phyloP scores from a whole-genome alignment of 2,329 filamentous ascomycete genomes.

The Trichoderma sp. region DNA sequence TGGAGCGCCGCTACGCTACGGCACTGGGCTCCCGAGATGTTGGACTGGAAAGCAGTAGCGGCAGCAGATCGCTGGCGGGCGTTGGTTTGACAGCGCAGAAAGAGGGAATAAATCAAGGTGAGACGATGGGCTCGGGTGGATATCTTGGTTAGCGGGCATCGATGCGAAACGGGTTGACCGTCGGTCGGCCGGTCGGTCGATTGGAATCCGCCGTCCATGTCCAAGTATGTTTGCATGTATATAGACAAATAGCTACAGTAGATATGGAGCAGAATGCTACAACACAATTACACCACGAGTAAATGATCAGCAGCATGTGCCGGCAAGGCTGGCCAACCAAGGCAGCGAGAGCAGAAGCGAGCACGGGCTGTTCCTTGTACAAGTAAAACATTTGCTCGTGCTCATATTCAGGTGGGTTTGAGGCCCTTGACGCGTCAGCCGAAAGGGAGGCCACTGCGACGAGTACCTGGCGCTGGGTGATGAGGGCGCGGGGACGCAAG shows the following conservation, averaged over 20 bases:
- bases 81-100: not conserved
- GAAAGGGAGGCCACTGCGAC: not conserved
- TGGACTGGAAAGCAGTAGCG: not conserved
- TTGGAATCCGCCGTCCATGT: not conserved
- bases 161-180: constrained; percentile 12
- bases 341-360: not conserved
- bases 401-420: not conserved
- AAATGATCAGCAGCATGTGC: constrained; percentile 19
- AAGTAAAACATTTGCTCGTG: not conserved
- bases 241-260: not conserved
- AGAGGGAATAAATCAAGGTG: not conserved
- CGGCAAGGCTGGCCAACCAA: constrained; percentile 14
- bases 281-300: not conserved
- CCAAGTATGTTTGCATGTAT: not conserved
- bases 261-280: not conserved
- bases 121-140: constrained; percentile 6
- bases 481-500: not conserved
- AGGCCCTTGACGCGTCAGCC: constrained; percentile 16
- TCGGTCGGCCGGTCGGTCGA: not conserved
- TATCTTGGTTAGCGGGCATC: not conserved
- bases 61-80: not conserved
- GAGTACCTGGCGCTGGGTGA: not conserved
- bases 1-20: constrained; percentile 1
- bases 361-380: constrained; percentile 19
- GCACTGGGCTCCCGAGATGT: constrained; percentile 20